Evolutionary conservation across 495 filamentous ascomycete species (phyloP).

Genomic region (Penicillium bovifimosum): DNA sequence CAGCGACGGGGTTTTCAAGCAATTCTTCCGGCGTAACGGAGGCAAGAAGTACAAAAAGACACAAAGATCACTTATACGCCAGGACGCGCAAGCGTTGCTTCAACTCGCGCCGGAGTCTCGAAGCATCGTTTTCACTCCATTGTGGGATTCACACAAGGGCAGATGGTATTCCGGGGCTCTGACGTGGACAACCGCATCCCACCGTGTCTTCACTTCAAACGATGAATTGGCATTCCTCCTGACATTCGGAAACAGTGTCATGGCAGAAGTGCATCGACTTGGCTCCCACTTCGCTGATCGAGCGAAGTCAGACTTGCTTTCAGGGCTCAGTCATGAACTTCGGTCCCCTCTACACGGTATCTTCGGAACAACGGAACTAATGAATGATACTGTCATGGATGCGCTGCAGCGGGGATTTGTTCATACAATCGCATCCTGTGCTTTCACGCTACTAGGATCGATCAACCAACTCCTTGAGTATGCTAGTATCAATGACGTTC

Average conservation of each 20-base stretch:
- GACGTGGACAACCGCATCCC: slow-evolving; percentile 41
- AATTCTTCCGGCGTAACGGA: slow-evolving; percentile 1
- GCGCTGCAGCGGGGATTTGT: slow-evolving; percentile 48
- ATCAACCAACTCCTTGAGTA: slow-evolving; percentile 59
- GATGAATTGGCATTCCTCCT: slow-evolving; percentile 45
- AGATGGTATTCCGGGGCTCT: slow-evolving; percentile 33
- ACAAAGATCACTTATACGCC: slow-evolving; percentile 1
- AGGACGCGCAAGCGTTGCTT: slow-evolving; percentile 12
- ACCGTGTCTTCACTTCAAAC: slow-evolving; percentile 31
- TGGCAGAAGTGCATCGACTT: slow-evolving; percentile 53
- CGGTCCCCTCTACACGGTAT: slow-evolving; percentile 60
- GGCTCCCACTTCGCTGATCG: slow-evolving; percentile 37
- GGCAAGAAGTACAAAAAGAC: slow-evolving; percentile 14
- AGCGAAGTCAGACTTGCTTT: slow-evolving; percentile 58
- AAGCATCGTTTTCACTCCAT: slow-evolving; percentile 17
- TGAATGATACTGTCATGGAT: slow-evolving; percentile 49
- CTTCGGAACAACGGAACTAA: slow-evolving; percentile 52
- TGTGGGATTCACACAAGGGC: slow-evolving; percentile 21
- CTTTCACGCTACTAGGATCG: slow-evolving; percentile 58
- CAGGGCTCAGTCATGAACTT: slow-evolving; percentile 62
- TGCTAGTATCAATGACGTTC: slow-evolving; percentile 27
- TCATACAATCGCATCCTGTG: slow-evolving; percentile 57
- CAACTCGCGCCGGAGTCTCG: slow-evolving; percentile 13
- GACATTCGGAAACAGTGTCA: slow-evolving; percentile 53
- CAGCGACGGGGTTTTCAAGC: slow-evolving; percentile 7